These are phyloP conservation scores for Taphrina communis DNA, from an alignment of 1,139 yeast genomes.

Conservation along the genomic window DNA sequence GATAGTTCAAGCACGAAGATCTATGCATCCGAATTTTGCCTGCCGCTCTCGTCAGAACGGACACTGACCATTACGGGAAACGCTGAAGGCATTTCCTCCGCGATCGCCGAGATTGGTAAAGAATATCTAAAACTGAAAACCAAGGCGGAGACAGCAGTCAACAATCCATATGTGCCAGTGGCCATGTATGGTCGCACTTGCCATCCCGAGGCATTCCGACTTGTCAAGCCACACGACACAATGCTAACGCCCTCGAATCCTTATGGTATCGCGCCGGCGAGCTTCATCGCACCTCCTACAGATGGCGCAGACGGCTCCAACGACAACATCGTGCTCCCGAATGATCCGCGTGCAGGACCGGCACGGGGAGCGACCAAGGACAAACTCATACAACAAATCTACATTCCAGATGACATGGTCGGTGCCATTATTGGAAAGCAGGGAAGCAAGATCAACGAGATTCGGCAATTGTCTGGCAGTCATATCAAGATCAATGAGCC, in stretches of 20 bases:
- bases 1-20: conserved; percentile 80
- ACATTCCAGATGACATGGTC: conserved; percentile 75
- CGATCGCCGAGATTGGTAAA: conserved; percentile 73
- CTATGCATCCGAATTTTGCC: conserved; percentile 74
- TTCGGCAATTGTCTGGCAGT: conserved; percentile 76
- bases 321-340: conserved; percentile 30
- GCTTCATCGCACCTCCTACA: conserved; percentile 48
- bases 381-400: conserved; percentile 66
- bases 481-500: conserved; percentile 72
- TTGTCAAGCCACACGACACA: conserved; percentile 43
- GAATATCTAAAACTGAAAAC: conserved; percentile 68
- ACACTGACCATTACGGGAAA: conserved; percentile 75
- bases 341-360: conserved; percentile 31
- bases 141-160: conserved; percentile 50
- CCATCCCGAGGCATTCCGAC: conserved; percentile 42
- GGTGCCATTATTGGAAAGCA: conserved; percentile 89
- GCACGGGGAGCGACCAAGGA: conserved; percentile 29
- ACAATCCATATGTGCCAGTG: conserved; percentile 45
- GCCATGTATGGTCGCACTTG: conserved; percentile 46
- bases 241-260: conserved; percentile 46
- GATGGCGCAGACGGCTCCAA: conserved; percentile 17
- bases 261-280: conserved; percentile 48
- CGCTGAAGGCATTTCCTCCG: conserved; percentile 86
- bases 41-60: conserved; percentile 83
- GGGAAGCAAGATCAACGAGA: conserved; percentile 80